These are phyloP conservation scores for Aegilops bicornis DNA, from an alignment of 176 grass and related monocot species.

Conservation along the genomic window DNA sequence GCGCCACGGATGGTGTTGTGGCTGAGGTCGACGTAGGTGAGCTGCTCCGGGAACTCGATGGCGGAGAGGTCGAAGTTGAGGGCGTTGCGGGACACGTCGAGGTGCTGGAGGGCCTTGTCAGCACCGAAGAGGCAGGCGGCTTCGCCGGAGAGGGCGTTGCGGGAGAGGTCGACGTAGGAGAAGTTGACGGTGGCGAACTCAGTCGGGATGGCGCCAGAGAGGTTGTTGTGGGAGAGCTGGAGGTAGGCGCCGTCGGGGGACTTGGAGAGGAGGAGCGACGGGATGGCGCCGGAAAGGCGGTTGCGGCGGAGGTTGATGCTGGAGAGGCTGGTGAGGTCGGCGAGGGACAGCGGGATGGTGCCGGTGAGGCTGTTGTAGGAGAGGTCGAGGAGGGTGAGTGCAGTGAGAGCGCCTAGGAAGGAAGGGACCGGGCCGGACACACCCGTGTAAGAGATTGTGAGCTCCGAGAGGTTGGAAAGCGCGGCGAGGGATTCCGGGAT, in stretches of 20 bases:
- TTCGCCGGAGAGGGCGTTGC: slow-evolving; percentile 59
- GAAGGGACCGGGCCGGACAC: slow-evolving; percentile 49
- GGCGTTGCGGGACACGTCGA: slow-evolving; percentile 71
- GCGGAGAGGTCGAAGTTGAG: slow-evolving; percentile 53
- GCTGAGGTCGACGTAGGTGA: slow-evolving; percentile 44
- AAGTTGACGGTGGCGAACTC: slow-evolving; percentile 35
- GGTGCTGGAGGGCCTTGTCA: not conserved
- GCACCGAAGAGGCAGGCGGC: slow-evolving; percentile 24
- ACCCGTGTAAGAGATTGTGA: slow-evolving; percentile 57
- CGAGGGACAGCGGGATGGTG: slow-evolving; percentile 43
- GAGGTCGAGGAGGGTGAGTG: slow-evolving; percentile 41
- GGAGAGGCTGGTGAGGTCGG: not conserved
- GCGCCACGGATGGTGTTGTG: slow-evolving; percentile 60
- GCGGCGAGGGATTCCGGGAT: slow-evolving; percentile 41
- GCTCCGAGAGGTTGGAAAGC: slow-evolving; percentile 30
- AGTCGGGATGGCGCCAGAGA: slow-evolving; percentile 49
- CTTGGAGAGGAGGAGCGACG: slow-evolving; percentile 23
- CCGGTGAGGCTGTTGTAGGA: slow-evolving; percentile 61
- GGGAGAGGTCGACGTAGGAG: slow-evolving; percentile 52
- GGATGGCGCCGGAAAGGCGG: slow-evolving; percentile 48
- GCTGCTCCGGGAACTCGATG: slow-evolving; percentile 38
- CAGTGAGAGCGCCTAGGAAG: slow-evolving; percentile 29
- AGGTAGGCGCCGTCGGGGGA: not conserved
- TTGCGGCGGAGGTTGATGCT: slow-evolving; percentile 67
- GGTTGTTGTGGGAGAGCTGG: slow-evolving; percentile 57